Conservation (phyloP, 106 monocot genomes). For the Vanilla planifolia region DNA sequence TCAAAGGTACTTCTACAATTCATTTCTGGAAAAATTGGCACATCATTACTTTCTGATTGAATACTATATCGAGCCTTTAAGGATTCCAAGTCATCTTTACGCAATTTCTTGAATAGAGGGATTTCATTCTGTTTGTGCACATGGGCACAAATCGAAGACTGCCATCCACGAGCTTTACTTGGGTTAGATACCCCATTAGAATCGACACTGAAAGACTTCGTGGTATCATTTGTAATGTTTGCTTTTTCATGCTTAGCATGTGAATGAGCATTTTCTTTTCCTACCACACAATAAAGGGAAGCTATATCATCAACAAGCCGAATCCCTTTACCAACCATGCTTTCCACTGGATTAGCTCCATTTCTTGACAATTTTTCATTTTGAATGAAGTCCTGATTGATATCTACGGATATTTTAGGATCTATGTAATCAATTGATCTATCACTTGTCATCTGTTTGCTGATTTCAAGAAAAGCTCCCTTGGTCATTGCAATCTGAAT, state of each 20-base stretch:
- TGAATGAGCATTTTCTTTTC: constrained; percentile 29
- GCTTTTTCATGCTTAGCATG: constrained; percentile 14
- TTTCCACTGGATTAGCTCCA: constrained; percentile 16
- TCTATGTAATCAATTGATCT: constrained; percentile 22
- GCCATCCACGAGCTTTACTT: constrained; percentile 15
- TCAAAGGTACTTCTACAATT: constrained; percentile 43
- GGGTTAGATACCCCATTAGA: constrained; percentile 12
- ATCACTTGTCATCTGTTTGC: constrained; percentile 50
- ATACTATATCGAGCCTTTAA: constrained; percentile 43
- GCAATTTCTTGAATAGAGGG: constrained; percentile 45
- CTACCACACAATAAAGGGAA: constrained; percentile 68
- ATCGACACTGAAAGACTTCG: not conserved
- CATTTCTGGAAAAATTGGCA: constrained; percentile 33
- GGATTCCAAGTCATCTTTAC: constrained; percentile 57
- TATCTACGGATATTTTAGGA: constrained; percentile 7
- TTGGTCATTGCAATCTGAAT: constrained; percentile 71
- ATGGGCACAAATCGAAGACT: constrained; percentile 22
- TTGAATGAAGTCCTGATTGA: constrained; percentile 7
- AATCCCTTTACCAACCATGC: constrained; percentile 20
- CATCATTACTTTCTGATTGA: constrained; percentile 49
- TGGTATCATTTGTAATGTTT: constrained; percentile 4
- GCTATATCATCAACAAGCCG: constrained; percentile 62
- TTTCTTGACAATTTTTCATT: constrained; percentile 16
- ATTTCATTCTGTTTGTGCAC: constrained; percentile 33
- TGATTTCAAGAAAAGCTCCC: constrained; percentile 66